Evolutionary conservation across 305 asterid genomes (phyloP).

Genomic region (Solanum hybrid): DNA sequence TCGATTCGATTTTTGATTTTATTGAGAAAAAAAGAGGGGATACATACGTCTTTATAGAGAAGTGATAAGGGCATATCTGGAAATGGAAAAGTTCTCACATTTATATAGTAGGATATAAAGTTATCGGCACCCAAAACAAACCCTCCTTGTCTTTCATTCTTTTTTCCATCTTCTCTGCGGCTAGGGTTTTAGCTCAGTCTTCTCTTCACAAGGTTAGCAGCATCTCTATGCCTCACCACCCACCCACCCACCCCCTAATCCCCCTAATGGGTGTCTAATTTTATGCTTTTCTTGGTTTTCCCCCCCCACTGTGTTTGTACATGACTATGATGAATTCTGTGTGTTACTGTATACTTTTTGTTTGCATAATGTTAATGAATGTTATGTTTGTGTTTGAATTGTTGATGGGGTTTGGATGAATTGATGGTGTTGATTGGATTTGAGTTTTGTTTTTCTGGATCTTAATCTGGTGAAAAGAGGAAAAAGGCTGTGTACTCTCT

Average conservation of each 20-base stretch:
- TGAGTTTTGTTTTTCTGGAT: not conserved
- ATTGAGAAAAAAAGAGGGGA: not conserved
- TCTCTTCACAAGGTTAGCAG: not conserved
- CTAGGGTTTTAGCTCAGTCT: constrained; percentile 8
- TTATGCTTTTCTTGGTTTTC: not conserved
- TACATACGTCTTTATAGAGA: not conserved
- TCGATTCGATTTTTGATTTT: not conserved
- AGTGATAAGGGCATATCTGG: not conserved
- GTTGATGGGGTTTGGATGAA: not conserved
- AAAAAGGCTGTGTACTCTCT: not conserved
- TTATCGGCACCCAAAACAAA: not conserved
- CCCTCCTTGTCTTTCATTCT: not conserved
- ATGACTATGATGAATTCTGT: not conserved
- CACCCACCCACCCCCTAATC: not conserved
- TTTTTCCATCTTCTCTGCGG: not conserved
- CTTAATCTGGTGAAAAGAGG: not conserved
- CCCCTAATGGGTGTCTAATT: not conserved
- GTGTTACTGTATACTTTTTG: not conserved
- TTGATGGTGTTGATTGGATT: not conserved
- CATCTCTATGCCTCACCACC: not conserved
- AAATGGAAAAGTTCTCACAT: not conserved
- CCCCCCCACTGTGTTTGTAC: not conserved
- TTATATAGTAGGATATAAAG: not conserved
- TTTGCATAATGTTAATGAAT: not conserved
- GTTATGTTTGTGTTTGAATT: not conserved